Evolutionary conservation across 306 rosid species (phyloP).

Genomic region (Carpinus fangiana): DNA sequence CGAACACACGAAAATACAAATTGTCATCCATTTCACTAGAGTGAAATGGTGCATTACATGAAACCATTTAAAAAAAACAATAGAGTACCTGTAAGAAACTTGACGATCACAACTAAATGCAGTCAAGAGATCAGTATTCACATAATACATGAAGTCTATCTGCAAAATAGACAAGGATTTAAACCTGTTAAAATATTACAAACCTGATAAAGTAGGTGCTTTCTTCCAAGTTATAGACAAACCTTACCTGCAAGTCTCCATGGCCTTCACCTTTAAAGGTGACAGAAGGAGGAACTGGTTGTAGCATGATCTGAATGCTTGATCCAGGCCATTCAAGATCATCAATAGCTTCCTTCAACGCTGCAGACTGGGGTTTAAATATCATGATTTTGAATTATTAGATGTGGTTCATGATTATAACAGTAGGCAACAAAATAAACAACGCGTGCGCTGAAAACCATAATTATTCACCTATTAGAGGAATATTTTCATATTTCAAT

Average conservation of each 20-base stretch:
- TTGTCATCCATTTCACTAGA: neutral
- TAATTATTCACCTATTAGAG: neutral
- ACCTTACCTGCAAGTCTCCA: slow-evolving; percentile 81
- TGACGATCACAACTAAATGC: slow-evolving; percentile 81
- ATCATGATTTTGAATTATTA: slow-evolving; percentile 23
- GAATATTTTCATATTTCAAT: neutral
- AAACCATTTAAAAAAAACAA: slow-evolving; percentile 1
- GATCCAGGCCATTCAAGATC: slow-evolving; percentile 99
- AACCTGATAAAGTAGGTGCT: neutral
- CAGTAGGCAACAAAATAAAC: neutral
- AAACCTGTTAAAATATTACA: neutral
- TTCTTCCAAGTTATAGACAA: slow-evolving; percentile 22
- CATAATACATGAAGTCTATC: slow-evolving; percentile 83
- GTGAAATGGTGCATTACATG: slow-evolving; percentile 2
- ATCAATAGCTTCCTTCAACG: slow-evolving; percentile 88
- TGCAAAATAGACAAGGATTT: slow-evolving; percentile 32
- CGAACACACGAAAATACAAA: no score
- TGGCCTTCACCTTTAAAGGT: slow-evolving; percentile 91
- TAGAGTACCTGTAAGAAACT: slow-evolving; percentile 58
- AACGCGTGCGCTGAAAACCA: neutral
- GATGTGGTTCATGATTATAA: slow-evolving; percentile 1
- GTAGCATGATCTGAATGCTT: slow-evolving; percentile 71
- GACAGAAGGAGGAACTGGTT: slow-evolving; percentile 78
- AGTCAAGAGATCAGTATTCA: slow-evolving; percentile 74
- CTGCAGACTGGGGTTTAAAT: slow-evolving; percentile 65